These are phyloP conservation scores for Przewalskia tangutica DNA, from an alignment of 257 asterid genomes.

Conservation along the genomic window DNA sequence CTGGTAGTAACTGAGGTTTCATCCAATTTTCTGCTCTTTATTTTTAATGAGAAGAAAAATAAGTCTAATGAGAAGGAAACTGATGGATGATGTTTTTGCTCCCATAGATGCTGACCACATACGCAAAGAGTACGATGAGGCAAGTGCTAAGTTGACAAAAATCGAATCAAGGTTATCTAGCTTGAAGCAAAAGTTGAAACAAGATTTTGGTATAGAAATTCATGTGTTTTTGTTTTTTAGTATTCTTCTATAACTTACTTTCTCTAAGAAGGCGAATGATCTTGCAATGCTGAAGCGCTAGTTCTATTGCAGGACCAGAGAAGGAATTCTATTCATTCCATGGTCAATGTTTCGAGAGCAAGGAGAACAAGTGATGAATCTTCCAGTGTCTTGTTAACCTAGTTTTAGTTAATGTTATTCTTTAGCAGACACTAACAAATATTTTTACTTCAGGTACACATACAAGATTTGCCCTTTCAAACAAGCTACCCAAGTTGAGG, in stretches of 20 bases:
- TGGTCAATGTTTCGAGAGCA: constrained; percentile 89
- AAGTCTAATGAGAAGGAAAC: neutral
- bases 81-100: constrained; percentile 21
- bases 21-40: constrained; percentile 5
- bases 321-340: constrained; percentile 88
- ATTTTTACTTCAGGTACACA: constrained; percentile 56
- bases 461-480: constrained; percentile 89
- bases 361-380: constrained; percentile 67
- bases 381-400: constrained; percentile 12
- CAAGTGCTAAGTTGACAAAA: constrained; percentile 75
- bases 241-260: constrained; percentile 1
- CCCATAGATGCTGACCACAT: constrained; percentile 65
- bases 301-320: constrained; percentile 65
- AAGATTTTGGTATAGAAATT: constrained; percentile 70
- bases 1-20: constrained; percentile 50
- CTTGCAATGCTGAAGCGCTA: constrained; percentile 12
- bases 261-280: neutral
- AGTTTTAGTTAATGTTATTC: neutral
- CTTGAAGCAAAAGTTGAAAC: constrained; percentile 69
- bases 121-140: constrained; percentile 79
- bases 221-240: neutral
- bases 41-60: neutral
- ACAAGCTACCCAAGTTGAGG: constrained; percentile 92
- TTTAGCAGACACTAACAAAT: constrained; percentile 5
- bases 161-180: constrained; percentile 83